Evolutionary conservation across 176 grass and related monocot genomes (phyloP).

Genomic region (Pontederia paniculata): DNA sequence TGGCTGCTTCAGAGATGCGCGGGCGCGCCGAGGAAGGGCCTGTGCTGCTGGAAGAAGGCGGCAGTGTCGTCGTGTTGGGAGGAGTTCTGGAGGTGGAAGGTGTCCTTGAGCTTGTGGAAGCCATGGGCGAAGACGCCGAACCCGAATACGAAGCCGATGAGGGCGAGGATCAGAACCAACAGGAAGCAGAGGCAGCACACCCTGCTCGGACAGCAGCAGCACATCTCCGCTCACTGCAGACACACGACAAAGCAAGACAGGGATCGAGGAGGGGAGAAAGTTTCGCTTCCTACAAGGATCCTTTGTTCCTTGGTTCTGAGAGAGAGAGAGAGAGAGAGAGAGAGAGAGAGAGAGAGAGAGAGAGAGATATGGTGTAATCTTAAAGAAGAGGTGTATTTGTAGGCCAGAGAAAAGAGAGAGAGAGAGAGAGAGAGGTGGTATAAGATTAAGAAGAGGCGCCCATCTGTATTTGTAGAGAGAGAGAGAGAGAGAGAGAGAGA

Average conservation of each 20-base stretch:
- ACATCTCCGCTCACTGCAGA: neutral
- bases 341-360: no score
- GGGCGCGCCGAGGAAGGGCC: neutral
- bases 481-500: no score
- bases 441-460: no score
- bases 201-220: constrained; percentile 12
- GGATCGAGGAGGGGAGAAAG: neutral
- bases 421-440: no score
- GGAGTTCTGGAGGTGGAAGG: neutral
- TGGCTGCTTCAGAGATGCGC: neutral
- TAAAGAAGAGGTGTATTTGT: no score
- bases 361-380: no score
- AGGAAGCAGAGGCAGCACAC: constrained; percentile 23
- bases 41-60: neutral
- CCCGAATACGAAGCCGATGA: constrained; percentile 20
- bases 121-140: constrained; percentile 20
- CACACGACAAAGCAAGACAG: neutral
- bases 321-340: no score
- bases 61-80: neutral
- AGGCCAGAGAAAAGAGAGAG: no score
- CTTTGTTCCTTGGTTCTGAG: no score
- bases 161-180: constrained; percentile 4
- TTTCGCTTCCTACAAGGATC: no score
- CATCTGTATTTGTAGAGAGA: no score
- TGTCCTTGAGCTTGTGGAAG: constrained; percentile 23